Conservation (phyloP, 257 asterid species). For the Solanum piurae region DNA sequence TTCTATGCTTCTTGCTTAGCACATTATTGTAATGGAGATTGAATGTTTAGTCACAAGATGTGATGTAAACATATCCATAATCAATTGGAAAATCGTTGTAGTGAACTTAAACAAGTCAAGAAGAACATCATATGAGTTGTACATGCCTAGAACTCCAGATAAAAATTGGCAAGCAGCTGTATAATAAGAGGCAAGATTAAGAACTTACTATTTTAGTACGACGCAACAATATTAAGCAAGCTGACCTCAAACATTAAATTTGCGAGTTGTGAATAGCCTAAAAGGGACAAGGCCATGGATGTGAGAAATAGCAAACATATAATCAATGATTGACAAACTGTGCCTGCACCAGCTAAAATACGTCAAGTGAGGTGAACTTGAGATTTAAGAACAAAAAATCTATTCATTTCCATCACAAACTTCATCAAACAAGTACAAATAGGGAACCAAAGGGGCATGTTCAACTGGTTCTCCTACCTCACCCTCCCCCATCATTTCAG, state of each 20-base stretch:
- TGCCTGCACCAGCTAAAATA: background rate
- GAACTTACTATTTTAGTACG: background rate
- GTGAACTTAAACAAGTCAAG: background rate
- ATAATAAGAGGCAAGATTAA: background rate
- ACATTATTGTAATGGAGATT: background rate
- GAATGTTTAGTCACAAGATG: background rate
- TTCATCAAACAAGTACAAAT: constrained; percentile 47
- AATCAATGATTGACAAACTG: background rate
- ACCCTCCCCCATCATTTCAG: constrained; percentile 16
- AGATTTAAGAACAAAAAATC: background rate
- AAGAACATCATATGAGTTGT: background rate
- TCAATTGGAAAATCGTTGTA: background rate
- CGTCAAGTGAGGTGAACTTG: background rate
- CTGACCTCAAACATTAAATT: background rate
- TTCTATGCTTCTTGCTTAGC: background rate
- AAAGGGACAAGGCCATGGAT: background rate
- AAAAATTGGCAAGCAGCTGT: background rate
- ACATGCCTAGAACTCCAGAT: background rate
- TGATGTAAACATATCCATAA: background rate
- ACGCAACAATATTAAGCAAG: background rate
- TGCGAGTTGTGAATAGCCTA: background rate
- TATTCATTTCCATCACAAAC: constrained; percentile 28
- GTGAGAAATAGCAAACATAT: background rate
- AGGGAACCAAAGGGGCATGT: constrained; percentile 26
- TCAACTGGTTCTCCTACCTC: constrained; percentile 21